Conservation (phyloP, 2,329 filamentous ascomycete genomes). For the Aspergillus awamori region DNA sequence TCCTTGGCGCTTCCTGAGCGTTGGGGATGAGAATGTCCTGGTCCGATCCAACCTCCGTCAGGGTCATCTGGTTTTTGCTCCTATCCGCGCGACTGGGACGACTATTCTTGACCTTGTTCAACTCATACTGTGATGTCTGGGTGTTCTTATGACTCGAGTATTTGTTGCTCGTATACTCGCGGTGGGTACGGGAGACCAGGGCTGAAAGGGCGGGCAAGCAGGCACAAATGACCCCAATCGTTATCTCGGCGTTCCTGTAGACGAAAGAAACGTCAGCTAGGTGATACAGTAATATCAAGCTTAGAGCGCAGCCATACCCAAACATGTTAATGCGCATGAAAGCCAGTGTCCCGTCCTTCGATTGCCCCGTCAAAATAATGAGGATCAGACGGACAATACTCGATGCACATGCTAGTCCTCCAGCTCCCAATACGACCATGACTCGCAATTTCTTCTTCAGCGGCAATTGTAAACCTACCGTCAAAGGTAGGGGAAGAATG, state of each 20-base stretch:
- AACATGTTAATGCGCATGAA: slow-evolving; percentile 38
- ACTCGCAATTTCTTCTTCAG: slow-evolving; percentile 51
- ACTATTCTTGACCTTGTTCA: slow-evolving; percentile 24
- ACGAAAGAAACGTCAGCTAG: slow-evolving; percentile 20
- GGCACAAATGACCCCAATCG: slow-evolving; percentile 46
- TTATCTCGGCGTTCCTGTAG: slow-evolving; percentile 43
- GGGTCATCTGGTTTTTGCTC: slow-evolving; percentile 22
- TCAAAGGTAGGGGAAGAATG: slow-evolving; percentile 53
- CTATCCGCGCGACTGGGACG: slow-evolving; percentile 19
- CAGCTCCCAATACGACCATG: slow-evolving; percentile 53
- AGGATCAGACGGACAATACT: slow-evolving; percentile 33
- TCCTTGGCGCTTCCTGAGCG: slow-evolving; percentile 29
- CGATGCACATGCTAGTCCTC: slow-evolving; percentile 37
- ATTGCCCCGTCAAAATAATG: slow-evolving; percentile 28
- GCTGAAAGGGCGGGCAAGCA: slow-evolving; percentile 45
- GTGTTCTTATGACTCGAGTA: background rate
- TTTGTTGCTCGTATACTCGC: slow-evolving; percentile 31
- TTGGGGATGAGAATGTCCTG: slow-evolving; percentile 32
- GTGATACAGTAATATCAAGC: background rate
- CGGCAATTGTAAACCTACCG: slow-evolving; percentile 50
- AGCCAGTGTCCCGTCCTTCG: slow-evolving; percentile 27
- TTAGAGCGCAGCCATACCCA: slow-evolving; percentile 34
- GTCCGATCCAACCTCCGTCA: slow-evolving; percentile 25
- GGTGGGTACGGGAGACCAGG: slow-evolving; percentile 37
- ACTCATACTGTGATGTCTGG: slow-evolving; percentile 24